Evolutionary conservation across 768 basidiomycete species (phyloP), one percentile per base, ranked within the genome.

Genomic region (Suillus discolor): DNA sequence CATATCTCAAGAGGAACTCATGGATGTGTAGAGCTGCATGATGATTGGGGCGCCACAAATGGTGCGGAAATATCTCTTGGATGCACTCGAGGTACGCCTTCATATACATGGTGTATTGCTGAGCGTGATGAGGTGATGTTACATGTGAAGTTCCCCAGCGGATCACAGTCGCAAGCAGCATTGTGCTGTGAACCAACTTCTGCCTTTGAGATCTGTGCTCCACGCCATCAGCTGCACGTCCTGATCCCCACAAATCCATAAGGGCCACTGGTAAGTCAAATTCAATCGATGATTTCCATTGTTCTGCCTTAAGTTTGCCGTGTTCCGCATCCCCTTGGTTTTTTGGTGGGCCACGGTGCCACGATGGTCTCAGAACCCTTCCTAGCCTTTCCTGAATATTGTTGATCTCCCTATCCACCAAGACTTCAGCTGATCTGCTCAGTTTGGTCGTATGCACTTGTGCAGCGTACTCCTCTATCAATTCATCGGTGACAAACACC

Each of bases 271-370:
- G 71, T 47, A 47, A 47, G 45, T 47, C 45, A 47, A 47, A 47
- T n/a, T 47, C 11, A 0, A 47, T 47, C 6, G 71, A 39, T 1
- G 63, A 66, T n/a, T 72, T 61, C 77, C 76, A 79, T 31, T 79
- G 71, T 64, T 78, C 75, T 5, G 77, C 77, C 42, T 73, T 78
- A 1, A 78, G 69, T 49, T 77, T 80, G 2, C 78, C 72, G n/a
- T 49, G 71, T 71, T 8, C 75, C 68, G 73, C 67, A 68, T 59
- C 70, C 63, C 31, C 68, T 25, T 28, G 73, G 73, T 42, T 73
- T 68, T 7, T 61, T 28, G 20, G 65, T 44, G 47, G 74, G 47
- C 73, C 75, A 71, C 23, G 61, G 68, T 25, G 75, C 75, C 18
- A 78, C 65, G n/a, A 66, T 45, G 16, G 74, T 74, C 57, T 28